These are phyloP conservation scores for Pythium phragmiticola DNA, from an alignment of 352 stramenopile species.

Conservation along the genomic window DNA sequence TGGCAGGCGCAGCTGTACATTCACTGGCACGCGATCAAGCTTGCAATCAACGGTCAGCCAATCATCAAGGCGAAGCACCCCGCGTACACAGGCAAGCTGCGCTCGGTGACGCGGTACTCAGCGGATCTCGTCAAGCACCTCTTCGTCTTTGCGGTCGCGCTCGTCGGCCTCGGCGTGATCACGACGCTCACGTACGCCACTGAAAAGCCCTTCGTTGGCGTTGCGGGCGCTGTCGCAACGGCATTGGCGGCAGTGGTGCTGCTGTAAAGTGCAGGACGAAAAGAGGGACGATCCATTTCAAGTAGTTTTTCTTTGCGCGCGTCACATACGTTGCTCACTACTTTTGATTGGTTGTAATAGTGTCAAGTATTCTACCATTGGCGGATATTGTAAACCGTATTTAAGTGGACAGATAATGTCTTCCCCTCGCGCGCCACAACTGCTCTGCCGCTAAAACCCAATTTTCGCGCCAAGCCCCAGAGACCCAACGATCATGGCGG, in stretches of 20 bases:
- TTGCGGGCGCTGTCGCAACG: not conserved
- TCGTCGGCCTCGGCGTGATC: constrained; percentile 16
- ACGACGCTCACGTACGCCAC: constrained; percentile 10
- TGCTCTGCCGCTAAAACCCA: constrained; percentile 7
- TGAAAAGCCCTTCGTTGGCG: constrained; percentile 10
- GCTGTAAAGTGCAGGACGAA: not conserved
- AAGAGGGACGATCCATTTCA: too few species aligned
- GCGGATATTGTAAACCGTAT: constrained; percentile 7
- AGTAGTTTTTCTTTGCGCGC: not conserved
- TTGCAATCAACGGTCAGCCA: constrained; percentile 15
- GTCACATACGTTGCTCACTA: not conserved
- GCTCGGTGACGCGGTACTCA: constrained; percentile 9
- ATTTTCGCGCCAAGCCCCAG: constrained; percentile 23
- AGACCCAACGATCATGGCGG: constrained; percentile 19
- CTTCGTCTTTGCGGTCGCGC: constrained; percentile 23
- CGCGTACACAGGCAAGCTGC: constrained; percentile 26
- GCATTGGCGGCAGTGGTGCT: not conserved
- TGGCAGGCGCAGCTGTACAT: constrained; percentile 30
- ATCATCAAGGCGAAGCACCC: constrained; percentile 19
- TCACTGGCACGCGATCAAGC: constrained; percentile 27
- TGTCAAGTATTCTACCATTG: not conserved
- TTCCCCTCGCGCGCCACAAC: constrained; percentile 5
- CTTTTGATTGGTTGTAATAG: not conserved
- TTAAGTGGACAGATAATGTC: not conserved
- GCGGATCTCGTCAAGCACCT: constrained; percentile 25